Base-by-base conservation (phyloP, 1,284 basidiomycete species). In the Leccinum subrobustum region DNA sequence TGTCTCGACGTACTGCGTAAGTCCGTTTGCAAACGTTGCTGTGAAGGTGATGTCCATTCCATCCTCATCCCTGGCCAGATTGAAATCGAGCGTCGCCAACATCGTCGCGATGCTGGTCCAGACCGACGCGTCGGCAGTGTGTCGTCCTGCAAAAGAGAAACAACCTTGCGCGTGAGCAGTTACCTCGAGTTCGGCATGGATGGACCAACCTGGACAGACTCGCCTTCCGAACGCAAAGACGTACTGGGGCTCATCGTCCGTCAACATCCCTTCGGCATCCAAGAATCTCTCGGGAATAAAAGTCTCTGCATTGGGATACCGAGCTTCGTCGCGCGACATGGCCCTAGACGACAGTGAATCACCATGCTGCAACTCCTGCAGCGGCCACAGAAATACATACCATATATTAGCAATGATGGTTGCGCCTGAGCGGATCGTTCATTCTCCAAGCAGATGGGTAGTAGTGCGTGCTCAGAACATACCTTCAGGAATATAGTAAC, bases 401-500 rank as follows among this genome's bases (percentile, higher is more conserved):
- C 69, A 70, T 4, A 29, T 0, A 18, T 71, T 69, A 4, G 20
- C 33, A 5, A 69, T 3, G 9, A 69, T 20, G 6, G 35, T 63
- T 4, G 65, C 53, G 2, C 63, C 63, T 65, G 29, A 8, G 8
- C 6, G 29, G 35, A 37, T 0, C 14, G 8, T 39, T 18, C 27
- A 8, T 35, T 3, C 7, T 23, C 5, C 20, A 20, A 39, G 9
- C 35, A 37, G 35, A 37, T 16, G 35, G 7, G 16, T 37, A 37
- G 6, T 8, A 37, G 5, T 11, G 18, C 11, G 20, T 23, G 23
- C 6, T 27, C 23, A 25, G 16, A 2, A 44, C 55, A 11, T 39
- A 60, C 68, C 70, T 59, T 71, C 62, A 2, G 70, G 70, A 55
- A 71, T 72, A n/a, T 58, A 61, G 53, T 60, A 62, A 37, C 55